A percentile compares a stretch with the other conserved stretches of the same genome.
Evolutionary conservation across 1,284 basidiomycete species (phyloP).

Genomic region (Trametes versicolor): DNA sequence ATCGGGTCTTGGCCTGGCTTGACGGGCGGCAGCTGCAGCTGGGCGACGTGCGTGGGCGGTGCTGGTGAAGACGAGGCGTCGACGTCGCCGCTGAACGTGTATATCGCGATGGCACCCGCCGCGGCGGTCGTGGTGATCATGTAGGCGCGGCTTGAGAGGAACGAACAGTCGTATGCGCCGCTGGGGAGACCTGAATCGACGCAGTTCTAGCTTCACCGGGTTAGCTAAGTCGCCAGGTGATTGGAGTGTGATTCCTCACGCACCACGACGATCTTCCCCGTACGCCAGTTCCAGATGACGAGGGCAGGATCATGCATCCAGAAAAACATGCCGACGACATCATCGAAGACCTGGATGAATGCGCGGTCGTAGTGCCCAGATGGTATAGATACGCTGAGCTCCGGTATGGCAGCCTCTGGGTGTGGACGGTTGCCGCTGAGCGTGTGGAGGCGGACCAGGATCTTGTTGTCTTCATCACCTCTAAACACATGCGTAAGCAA

Average conservation of each 20-base stretch:
- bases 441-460: slow-evolving; percentile 47
- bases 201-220: slow-evolving; percentile 35
- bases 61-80: slow-evolving; percentile 2
- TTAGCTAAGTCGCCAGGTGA: not conserved
- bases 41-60: slow-evolving; percentile 40
- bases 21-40: slow-evolving; percentile 46
- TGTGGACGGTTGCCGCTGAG: slow-evolving; percentile 55
- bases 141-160: slow-evolving; percentile 56
- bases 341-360: slow-evolving; percentile 60
- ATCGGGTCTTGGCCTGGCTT: slow-evolving; percentile 22
- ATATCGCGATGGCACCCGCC: slow-evolving; percentile 53
- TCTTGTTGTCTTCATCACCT: not conserved
- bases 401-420: slow-evolving; percentile 42
- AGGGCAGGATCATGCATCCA: slow-evolving; percentile 49
- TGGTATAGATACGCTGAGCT: slow-evolving; percentile 42
- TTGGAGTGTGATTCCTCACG: slow-evolving; percentile 32
- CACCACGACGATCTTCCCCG: slow-evolving; percentile 55
- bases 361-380: slow-evolving; percentile 44
- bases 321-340: slow-evolving; percentile 59
- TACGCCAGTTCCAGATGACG: slow-evolving; percentile 65
- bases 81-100: slow-evolving; percentile 42
- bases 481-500: not conserved
- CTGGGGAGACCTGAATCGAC: slow-evolving; percentile 40
- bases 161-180: slow-evolving; percentile 54
- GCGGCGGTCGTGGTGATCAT: slow-evolving; percentile 49